A percentile compares a stretch with the other conserved stretches of the same genome.
phyloP scores from a whole-genome alignment of 257 asterid species.

The Ballota nigra region DNA sequence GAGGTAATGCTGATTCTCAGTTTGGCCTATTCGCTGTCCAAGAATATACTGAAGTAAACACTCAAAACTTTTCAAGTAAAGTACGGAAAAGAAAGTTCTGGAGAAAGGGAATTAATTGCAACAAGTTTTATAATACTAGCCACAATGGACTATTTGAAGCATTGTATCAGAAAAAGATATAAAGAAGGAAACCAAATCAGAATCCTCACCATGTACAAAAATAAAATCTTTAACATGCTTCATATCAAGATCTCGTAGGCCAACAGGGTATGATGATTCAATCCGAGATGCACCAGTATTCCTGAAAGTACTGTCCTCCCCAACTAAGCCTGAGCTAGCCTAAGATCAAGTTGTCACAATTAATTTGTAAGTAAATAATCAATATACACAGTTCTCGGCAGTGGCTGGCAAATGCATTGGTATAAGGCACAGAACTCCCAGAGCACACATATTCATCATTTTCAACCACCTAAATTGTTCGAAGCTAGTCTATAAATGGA shows the following conservation, averaged over 20 bases:
- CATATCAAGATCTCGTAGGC: constrained; percentile 85
- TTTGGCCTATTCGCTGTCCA: neutral
- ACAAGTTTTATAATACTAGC: constrained; percentile 4
- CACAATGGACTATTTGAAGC: constrained; percentile 8
- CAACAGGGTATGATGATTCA: constrained; percentile 80
- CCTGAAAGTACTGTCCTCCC: constrained; percentile 66
- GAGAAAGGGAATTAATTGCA: neutral
- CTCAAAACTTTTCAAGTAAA: neutral
- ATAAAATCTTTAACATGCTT: constrained; percentile 86
- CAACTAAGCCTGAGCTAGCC: constrained; percentile 86
- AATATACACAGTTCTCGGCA: constrained; percentile 18
- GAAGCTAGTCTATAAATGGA: neutral
- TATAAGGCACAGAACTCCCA: constrained; percentile 21
- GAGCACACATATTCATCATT: constrained; percentile 15
- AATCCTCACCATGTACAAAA: constrained; percentile 79
- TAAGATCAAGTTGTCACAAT: constrained; percentile 41
- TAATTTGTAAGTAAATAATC: constrained; percentile 18
- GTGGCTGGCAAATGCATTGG: constrained; percentile 19
- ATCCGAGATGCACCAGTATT: constrained; percentile 71
- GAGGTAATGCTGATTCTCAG: constrained; percentile 14
- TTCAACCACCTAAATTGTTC: constrained; percentile 21
- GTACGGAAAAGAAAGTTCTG: neutral
- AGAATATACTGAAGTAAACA: constrained; percentile 20
- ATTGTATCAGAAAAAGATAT: constrained; percentile 9
- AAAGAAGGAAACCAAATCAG: constrained; percentile 22